Percentiles rank a stretch among this genome's conserved stretches.
Evolutionary conservation across 176 grass and related monocot genomes (phyloP).

Genomic region (Aegilops sharonensis): DNA sequence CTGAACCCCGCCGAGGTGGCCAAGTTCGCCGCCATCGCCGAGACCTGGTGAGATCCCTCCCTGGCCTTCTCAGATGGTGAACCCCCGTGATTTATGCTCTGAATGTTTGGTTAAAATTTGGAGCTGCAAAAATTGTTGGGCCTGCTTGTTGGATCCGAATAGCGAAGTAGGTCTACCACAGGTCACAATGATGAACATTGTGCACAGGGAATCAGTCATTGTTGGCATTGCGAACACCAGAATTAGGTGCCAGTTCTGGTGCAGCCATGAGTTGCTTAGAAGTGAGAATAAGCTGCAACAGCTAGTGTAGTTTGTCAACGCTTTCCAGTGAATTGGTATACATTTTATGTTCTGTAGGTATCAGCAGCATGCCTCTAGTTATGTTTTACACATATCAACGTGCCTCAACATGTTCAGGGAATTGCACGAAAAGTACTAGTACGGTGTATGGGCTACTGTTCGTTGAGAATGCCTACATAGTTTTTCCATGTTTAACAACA

Average conservation of each 20-base stretch:
- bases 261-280: background rate
- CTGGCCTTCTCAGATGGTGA: background rate
- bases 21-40: conserved; percentile 76
- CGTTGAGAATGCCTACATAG: background rate
- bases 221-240: background rate
- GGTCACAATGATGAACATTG: background rate
- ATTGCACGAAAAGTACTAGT: background rate
- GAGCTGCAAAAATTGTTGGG: background rate
- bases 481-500: background rate
- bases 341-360: background rate
- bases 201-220: background rate
- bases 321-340: background rate
- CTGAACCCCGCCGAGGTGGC: conserved; percentile 68
- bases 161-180: background rate
- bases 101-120: background rate
- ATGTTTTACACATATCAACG: background rate
- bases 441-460: background rate
- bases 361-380: background rate
- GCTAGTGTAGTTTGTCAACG: background rate
- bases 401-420: background rate
- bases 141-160: background rate
- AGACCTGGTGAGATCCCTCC: conserved; percentile 65
- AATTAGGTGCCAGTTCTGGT: background rate
- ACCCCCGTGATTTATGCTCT: background rate
- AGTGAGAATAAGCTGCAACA: background rate